Evolutionary conservation across 148 eudicot species (phyloP), one percentile per base, ranked within the genome.

Genomic region (Cornus controversa): DNA sequence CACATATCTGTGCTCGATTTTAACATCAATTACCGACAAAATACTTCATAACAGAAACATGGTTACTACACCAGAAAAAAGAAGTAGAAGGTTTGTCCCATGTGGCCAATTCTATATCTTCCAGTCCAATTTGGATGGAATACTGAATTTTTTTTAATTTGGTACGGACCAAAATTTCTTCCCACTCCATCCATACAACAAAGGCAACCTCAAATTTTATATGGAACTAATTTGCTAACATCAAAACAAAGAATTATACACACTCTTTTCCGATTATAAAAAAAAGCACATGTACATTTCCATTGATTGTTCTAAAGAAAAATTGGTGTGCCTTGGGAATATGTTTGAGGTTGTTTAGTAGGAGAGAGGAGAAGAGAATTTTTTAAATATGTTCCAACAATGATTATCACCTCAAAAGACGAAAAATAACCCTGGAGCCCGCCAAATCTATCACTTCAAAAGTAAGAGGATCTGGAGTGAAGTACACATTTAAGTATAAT

Each of bases 71-170:
- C 9, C 67, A 74, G 13, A 31, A 20, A 24, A 24, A 57, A 57
- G 45, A 57, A 60, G 8, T 5, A 36, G 18, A 34, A 57, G 23
- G 53, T 24, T n/a, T 45, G n/a, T 8, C 37, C 42, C 18, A 22
- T 18, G 9, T 10, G 24, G 8, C 2, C 9, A 27, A n/a, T 54
- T 14, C 62, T 13, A 29, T 27, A 23, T 22, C n/a, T 9, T 72
- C 22, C 34, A 72, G 75, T 25, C 54, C 37, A 75, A 22, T 65
- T 68, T 76, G 42, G 58, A 84, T 34, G 31, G 76, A 20, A 50
- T 72, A 71, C 53, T 14, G 18, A 67, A 47, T 11, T 10, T 62
- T 62, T 29, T 47, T 57, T 25, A 14, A 72, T 18, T 57, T 29
- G 28, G 7, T 28, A 42, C 54, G 28, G 34, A 73, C 63, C 63